phyloP scores from a whole-genome alignment of 225 moss, liverwort and hornwort species.

The Bryum argenteum region DNA sequence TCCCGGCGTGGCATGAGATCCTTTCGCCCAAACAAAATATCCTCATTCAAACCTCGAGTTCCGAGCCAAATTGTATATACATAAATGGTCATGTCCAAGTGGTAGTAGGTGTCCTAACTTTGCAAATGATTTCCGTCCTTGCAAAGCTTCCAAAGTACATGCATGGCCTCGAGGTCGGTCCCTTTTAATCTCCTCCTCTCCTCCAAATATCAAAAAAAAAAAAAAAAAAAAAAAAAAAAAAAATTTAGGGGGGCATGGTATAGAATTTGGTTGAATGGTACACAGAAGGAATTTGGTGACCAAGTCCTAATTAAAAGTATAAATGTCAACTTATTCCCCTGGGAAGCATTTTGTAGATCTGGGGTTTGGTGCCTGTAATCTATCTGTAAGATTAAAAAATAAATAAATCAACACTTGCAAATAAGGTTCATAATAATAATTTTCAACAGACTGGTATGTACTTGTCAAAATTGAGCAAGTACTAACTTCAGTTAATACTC shows the following conservation, averaged over 20 bases:
- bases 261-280: slow-evolving; percentile 2
- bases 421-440: neutral
- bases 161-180: no score
- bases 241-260: no score
- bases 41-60: neutral
- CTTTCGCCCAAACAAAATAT: slow-evolving; percentile 9
- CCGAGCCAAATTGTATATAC: neutral
- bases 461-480: neutral
- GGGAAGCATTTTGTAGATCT: neutral
- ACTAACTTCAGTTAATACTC: neutral
- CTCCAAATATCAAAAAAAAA: no score
- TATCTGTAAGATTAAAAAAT: neutral
- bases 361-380: neutral
- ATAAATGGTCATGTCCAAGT: no score
- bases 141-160: neutral
- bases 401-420: neutral
- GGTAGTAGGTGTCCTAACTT: no score
- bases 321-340: slow-evolving; percentile 1
- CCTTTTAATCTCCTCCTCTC: no score
- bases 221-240: no score
- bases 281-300: slow-evolving; percentile 1
- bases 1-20: neutral
- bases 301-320: neutral
- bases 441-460: neutral
- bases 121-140: neutral